Evolutionary conservation across 148 eudicot genomes (phyloP).

Genomic region (Rhododendron ferrugineum): DNA sequence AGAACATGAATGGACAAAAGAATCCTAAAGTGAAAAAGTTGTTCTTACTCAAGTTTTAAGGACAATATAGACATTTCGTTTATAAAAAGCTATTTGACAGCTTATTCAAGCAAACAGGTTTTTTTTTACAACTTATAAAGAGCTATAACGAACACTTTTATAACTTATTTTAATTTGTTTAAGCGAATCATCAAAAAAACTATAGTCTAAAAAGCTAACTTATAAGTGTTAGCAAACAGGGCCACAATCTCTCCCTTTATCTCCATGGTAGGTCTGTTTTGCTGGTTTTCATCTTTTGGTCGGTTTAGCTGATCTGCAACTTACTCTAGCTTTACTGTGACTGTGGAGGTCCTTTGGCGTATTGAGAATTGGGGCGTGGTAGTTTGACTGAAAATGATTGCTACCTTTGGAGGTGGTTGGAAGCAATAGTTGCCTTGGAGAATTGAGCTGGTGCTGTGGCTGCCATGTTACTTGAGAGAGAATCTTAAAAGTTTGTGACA

Average conservation of each 20-base stretch:
- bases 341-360: not conserved
- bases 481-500: not conserved
- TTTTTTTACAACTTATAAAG: too few species aligned
- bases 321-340: not conserved
- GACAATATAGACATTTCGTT: too few species aligned
- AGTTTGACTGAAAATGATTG: not conserved
- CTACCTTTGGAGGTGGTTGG: not conserved
- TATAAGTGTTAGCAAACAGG: too few species aligned
- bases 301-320: not conserved
- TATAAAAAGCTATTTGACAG: too few species aligned
- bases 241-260: not conserved
- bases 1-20: too few species aligned
- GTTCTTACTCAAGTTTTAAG: too few species aligned
- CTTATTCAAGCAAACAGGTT: too few species aligned
- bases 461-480: not conserved
- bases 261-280: not conserved
- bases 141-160: too few species aligned
- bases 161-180: too few species aligned
- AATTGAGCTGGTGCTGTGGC: not conserved
- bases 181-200: too few species aligned
- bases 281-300: not conserved
- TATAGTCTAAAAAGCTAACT: too few species aligned
- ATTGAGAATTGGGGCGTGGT: not conserved
- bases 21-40: too few species aligned
- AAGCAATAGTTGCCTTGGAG: not conserved